Percentiles rank a stretch among this genome's conserved stretches.
These are phyloP conservation scores for Microdochium nivale DNA, from an alignment of 2,329 filamentous ascomycete genomes.

Conservation along the genomic window DNA sequence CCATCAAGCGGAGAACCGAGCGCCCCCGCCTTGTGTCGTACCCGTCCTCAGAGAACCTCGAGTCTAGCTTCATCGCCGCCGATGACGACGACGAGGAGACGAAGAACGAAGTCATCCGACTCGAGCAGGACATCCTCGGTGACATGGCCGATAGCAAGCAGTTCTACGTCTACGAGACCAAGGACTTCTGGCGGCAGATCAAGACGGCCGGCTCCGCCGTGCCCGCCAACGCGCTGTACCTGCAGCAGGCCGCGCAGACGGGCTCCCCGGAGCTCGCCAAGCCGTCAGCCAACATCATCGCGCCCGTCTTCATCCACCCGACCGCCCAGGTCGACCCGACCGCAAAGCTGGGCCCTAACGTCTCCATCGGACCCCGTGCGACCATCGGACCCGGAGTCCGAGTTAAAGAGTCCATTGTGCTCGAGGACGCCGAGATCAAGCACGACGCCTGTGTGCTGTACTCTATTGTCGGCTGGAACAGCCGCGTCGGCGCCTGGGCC, in stretches of 20 bases:
- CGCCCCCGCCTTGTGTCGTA: conserved; percentile 89
- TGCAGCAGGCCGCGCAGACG: conserved; percentile 85
- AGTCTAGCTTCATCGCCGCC: conserved; percentile 46
- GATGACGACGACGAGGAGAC: conserved; percentile 67
- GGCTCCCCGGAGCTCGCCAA: conserved; percentile 73
- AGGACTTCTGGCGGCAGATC: conserved; percentile 99
- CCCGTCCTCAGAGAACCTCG: conserved; percentile 89
- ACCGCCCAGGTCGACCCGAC: conserved; percentile 85
- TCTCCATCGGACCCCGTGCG: conserved; percentile 87
- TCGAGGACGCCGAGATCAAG: conserved; percentile 92
- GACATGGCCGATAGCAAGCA: conserved; percentile 95
- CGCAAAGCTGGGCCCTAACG: conserved; percentile 93
- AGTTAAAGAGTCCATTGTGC: conserved; percentile 91
- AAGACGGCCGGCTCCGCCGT: conserved; percentile 97
- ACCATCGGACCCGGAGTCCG: conserved; percentile 78
- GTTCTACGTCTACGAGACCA: conserved; percentile 97
- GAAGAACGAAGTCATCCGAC: conserved; percentile 79
- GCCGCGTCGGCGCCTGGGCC: conserved; percentile 94
- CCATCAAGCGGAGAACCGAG: conserved; percentile 92
- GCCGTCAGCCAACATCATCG: conserved; percentile 79
- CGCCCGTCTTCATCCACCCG: conserved; percentile 92
- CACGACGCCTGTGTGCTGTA: conserved; percentile 95
- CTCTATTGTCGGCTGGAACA: conserved; percentile 95
- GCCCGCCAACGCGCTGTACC: conserved; percentile 91
- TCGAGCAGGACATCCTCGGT: conserved; percentile 94